phyloP scores from a whole-genome alignment of 1,284 basidiomycete genomes.

The Anthracocystis panici-leucophaei region DNA sequence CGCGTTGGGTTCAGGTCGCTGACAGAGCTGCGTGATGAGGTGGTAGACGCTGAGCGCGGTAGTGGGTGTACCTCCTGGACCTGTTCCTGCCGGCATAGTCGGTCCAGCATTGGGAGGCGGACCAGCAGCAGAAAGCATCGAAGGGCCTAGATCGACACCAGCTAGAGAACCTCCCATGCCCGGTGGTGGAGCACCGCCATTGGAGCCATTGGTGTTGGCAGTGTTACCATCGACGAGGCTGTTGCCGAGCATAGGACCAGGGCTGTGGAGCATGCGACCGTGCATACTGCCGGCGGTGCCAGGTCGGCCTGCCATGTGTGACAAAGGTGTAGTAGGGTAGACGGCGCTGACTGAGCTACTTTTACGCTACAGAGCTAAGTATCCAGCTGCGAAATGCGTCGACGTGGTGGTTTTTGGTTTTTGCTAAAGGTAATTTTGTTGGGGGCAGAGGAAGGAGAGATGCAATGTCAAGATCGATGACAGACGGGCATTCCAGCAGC shows the following conservation, averaged over 20 bases:
- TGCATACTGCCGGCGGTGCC: conserved; percentile 37
- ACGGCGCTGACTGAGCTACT: background rate
- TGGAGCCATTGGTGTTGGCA: conserved; percentile 19
- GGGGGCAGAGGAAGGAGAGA: background rate
- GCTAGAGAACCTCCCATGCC: conserved; percentile 58
- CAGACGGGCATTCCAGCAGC: conserved; percentile 9
- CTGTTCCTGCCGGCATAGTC: conserved; percentile 58
- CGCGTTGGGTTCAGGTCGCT: conserved; percentile 60
- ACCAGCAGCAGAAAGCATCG: conserved; percentile 62
- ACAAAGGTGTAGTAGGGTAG: background rate
- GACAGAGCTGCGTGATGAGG: conserved; percentile 68
- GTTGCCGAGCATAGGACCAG: conserved; percentile 32
- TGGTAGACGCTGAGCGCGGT: conserved; percentile 67
- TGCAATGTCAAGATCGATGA: conserved; percentile 7
- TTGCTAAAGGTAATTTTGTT: background rate
- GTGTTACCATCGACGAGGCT: conserved; percentile 10
- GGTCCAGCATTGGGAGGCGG: conserved; percentile 59
- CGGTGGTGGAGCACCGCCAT: conserved; percentile 35
- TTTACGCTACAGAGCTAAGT: background rate
- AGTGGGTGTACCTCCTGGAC: conserved; percentile 63
- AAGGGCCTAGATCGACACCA: conserved; percentile 57
- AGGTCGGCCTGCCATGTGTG: conserved; percentile 32
- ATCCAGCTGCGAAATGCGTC: background rate
- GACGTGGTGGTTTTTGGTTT: background rate
- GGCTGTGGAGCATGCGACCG: conserved; percentile 39